Conservation (phyloP, 2,329 filamentous ascomycete species). For the Pseudogymnoascus sp. region DNA sequence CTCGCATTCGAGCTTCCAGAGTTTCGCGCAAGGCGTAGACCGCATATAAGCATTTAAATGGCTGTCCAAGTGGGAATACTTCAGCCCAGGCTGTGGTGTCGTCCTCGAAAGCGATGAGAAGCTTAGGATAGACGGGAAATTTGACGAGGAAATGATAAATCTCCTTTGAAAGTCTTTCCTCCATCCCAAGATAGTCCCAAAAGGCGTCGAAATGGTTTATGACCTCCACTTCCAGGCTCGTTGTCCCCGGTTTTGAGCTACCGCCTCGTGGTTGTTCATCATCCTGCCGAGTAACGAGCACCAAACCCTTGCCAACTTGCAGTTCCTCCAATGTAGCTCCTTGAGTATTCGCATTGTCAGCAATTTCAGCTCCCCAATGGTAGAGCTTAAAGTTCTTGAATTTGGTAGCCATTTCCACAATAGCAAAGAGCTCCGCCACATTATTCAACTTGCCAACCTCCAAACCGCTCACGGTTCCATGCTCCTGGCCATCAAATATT, state of each 20-base stretch:
- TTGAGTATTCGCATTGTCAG: constrained; percentile 51
- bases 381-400: constrained; percentile 72
- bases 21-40: constrained; percentile 59
- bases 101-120: constrained; percentile 52
- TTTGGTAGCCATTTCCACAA: constrained; percentile 59
- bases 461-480: constrained; percentile 54
- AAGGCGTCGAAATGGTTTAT: constrained; percentile 75
- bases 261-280: constrained; percentile 37
- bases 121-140: constrained; percentile 59
- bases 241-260: constrained; percentile 44
- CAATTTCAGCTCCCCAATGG: constrained; percentile 58
- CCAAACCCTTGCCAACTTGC: constrained; percentile 54
- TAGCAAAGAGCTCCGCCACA: constrained; percentile 58
- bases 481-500: constrained; percentile 55
- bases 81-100: constrained; percentile 45
- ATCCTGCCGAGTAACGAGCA: constrained; percentile 56
- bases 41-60: constrained; percentile 68
- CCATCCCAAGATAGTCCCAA: constrained; percentile 70
- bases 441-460: constrained; percentile 65
- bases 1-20: constrained; percentile 32
- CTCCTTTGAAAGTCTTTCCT: constrained; percentile 60
- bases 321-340: constrained; percentile 60
- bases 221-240: constrained; percentile 67
- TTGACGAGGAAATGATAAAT: constrained; percentile 64
- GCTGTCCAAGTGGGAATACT: constrained; percentile 60